phyloP scores from a whole-genome alignment of 169 alveolate species.

The Cryptosporidium ubiquitum region DNA sequence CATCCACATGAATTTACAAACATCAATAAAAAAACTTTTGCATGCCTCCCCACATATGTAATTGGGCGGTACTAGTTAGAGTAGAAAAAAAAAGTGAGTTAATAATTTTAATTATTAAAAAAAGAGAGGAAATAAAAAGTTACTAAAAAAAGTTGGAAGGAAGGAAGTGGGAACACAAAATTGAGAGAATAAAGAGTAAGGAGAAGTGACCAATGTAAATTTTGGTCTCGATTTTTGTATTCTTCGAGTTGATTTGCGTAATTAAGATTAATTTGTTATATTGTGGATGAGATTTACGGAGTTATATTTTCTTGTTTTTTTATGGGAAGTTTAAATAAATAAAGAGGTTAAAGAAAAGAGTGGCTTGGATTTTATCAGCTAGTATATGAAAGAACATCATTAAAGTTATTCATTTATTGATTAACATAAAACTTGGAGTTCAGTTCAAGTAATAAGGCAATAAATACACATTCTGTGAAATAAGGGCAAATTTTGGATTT shows the following conservation, averaged over 20 bases:
- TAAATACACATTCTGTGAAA: not conserved
- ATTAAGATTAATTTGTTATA: not conserved
- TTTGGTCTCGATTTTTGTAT: not conserved
- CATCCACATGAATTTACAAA: constrained; percentile 44
- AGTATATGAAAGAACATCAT: no score
- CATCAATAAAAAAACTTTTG: not conserved
- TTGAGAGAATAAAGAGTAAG: not conserved
- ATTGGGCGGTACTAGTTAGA: constrained; percentile 35
- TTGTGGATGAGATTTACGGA: not conserved
- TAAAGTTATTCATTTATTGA: not conserved
- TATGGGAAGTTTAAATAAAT: no score
- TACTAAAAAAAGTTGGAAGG: not conserved
- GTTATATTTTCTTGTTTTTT: not conserved
- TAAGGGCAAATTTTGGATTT: not conserved
- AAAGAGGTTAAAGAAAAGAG: not conserved
- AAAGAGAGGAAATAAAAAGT: not conserved
- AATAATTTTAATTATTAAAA: not conserved
- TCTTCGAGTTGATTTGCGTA: not conserved
- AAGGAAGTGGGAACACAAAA: not conserved
- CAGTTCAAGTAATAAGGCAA: not conserved
- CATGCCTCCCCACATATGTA: constrained; percentile 64
- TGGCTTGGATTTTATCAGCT: not conserved
- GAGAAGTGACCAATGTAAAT: not conserved
- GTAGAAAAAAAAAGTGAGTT: constrained; percentile 5
- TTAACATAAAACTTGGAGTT: not conserved